Base-by-base conservation (phyloP, 176 grass and related monocot genomes). In the Dendrocalamus sinicus region DNA sequence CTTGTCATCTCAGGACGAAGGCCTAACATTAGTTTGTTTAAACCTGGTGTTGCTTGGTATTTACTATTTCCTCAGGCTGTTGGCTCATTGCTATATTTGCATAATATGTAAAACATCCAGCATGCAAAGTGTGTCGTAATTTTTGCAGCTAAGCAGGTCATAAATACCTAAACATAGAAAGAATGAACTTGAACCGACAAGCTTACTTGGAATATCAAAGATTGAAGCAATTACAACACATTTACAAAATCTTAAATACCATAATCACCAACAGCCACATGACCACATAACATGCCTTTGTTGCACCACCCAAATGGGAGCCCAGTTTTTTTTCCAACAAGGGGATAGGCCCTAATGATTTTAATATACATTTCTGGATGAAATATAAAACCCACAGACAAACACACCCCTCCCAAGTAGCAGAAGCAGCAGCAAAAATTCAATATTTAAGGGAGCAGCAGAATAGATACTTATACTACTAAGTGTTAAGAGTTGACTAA, bases 21-120 rank as follows among this genome's bases (percentile, higher is more conserved):
- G 62, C 28, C 76, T 80, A 51, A 37, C 62, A 80, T 68, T 80
- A 84, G 58, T 28, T 65, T 73, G 55, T 41, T 28, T 55, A 83
- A 64, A 74, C 46, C 28, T 50, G 15, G 0, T 51, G 55, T 22
- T 73, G 20, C 57, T 64, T 73, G 12, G 28, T 83, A 74, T 72
- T 37, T 17, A 75, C 35, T 62, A 53, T 84, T 72, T 75, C 70
- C 47, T 75, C 30, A 39, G 58, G 45, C 20, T 74, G 59, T 20
- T 60, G 30, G 54, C 26, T 20, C 73, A 75, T 75, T 22, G 30
- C 40, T 22, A 32, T 46, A 83, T 61, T 16, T 84, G 12, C 20
- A 12, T n/a, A 50, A 51, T 35, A 48, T 1, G 9, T 35, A 75
- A 52, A 62, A 41, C 60, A 75, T 75, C 28, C 28, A 4, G 8